phyloP scores from a whole-genome alignment of 306 rosid genomes.

The Begonia masoniana region DNA sequence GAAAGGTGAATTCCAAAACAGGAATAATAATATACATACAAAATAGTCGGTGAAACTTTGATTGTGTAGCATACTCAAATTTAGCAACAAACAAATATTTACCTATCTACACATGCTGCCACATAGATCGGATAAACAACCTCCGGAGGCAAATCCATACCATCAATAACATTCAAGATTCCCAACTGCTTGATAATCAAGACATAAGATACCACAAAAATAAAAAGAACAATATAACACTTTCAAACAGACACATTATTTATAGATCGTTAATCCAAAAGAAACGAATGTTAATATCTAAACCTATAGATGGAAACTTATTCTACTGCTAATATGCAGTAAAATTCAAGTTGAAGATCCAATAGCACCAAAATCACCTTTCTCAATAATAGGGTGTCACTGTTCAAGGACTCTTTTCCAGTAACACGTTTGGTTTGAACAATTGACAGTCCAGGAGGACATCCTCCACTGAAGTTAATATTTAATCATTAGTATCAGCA shows the following conservation, averaged over 20 bases:
- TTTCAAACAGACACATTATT: too few species aligned
- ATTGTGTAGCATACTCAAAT: too few species aligned
- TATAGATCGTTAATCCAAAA: too few species aligned
- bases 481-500: not conserved
- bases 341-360: constrained; percentile 4
- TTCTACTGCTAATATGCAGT: constrained; percentile 7
- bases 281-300: too few species aligned
- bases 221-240: too few species aligned
- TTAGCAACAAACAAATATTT: constrained; percentile 15
- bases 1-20: constrained; percentile 14
- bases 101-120: constrained; percentile 78
- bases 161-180: constrained; percentile 72
- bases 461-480: constrained; percentile 37
- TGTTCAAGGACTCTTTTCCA: constrained; percentile 56
- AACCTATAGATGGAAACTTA: too few species aligned
- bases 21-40: constrained; percentile 4
- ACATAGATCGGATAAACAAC: constrained; percentile 72
- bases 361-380: constrained; percentile 29
- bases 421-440: constrained; percentile 60
- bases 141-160: constrained; percentile 69
- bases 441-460: constrained; percentile 76
- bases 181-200: constrained; percentile 64
- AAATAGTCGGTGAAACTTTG: constrained; percentile 4
- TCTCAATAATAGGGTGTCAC: constrained; percentile 39
- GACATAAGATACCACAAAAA: not conserved